phyloP scores from a whole-genome alignment of 495 filamentous ascomycete species.

The Neurospora pannonica region DNA sequence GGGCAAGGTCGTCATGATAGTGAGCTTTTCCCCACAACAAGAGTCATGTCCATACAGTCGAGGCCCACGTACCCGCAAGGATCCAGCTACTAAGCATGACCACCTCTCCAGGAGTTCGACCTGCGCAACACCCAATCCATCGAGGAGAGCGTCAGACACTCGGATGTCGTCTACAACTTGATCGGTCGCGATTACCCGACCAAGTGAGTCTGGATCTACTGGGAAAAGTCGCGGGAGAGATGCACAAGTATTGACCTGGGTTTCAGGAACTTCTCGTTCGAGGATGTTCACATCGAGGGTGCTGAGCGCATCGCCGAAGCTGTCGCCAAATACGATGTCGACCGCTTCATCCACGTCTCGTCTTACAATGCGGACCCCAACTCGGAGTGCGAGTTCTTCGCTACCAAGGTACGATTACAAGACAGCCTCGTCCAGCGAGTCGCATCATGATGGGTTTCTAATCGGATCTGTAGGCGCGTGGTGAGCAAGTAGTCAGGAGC shows the following conservation, averaged over 20 bases:
- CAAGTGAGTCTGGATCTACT: slow-evolving; percentile 52
- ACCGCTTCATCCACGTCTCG: slow-evolving; percentile 94
- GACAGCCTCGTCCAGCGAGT: slow-evolving; percentile 1
- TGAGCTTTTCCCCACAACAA: slow-evolving; percentile 23
- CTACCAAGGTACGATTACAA: slow-evolving; percentile 60
- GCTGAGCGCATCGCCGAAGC: slow-evolving; percentile 92
- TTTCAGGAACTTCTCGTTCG: slow-evolving; percentile 78
- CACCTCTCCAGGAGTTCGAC: slow-evolving; percentile 67
- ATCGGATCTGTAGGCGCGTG: slow-evolving; percentile 49
- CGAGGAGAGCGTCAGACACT: slow-evolving; percentile 93
- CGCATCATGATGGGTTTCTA: not conserved
- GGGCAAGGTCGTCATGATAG: slow-evolving; percentile 77
- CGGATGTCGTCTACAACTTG: slow-evolving; percentile 94
- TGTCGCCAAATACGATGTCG: slow-evolving; percentile 95
- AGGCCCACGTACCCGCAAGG: not conserved
- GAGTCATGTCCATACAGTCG: not conserved
- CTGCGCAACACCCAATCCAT: slow-evolving; percentile 91
- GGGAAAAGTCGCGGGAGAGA: not conserved
- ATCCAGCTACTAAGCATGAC: slow-evolving; percentile 10
- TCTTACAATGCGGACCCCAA: slow-evolving; percentile 80
- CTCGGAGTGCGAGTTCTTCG: slow-evolving; percentile 77
- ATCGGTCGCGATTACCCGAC: slow-evolving; percentile 90
- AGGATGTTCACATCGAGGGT: slow-evolving; percentile 90
- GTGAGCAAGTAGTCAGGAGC: slow-evolving; percentile 71
- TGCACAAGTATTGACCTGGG: not conserved